Conservation (phyloP, 1,284 basidiomycete species). For the Boletus sp. region DNA sequence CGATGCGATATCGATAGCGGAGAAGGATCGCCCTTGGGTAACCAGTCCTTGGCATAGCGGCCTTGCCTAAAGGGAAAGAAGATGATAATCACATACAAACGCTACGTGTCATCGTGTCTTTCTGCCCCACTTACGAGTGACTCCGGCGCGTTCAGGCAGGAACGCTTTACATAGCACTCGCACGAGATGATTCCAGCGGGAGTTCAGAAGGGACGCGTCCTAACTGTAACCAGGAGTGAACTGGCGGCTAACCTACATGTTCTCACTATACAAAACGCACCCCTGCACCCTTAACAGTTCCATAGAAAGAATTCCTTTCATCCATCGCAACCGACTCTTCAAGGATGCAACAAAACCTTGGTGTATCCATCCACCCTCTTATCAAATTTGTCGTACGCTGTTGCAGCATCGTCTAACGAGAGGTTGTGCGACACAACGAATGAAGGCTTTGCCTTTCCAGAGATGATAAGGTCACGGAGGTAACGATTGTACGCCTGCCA, state of each 20-base stretch:
- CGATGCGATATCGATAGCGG: neutral
- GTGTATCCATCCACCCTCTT: constrained; percentile 8
- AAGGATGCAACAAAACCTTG: constrained; percentile 9
- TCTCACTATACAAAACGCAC: neutral
- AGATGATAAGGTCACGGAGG: constrained; percentile 7
- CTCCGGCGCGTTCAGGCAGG: neutral
- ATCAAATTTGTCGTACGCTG: constrained; percentile 6
- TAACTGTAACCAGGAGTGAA: neutral
- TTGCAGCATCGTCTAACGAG: constrained; percentile 2
- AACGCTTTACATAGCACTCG: neutral
- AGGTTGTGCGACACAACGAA: constrained; percentile 4
- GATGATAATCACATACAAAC: neutral
- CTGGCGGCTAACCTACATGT: neutral
- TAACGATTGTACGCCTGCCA: constrained; percentile 5
- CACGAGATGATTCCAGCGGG: neutral
- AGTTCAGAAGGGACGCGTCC: neutral
- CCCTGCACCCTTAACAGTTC: neutral
- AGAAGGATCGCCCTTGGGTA: neutral
- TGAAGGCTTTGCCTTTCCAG: constrained; percentile 4
- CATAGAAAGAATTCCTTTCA: neutral
- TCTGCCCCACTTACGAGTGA: neutral
- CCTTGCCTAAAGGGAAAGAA: neutral
- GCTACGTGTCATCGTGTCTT: neutral
- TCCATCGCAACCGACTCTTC: neutral
- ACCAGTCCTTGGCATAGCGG: neutral